Conservation (phyloP, 345 rosid species). For the Euphorbia peplus region DNA sequence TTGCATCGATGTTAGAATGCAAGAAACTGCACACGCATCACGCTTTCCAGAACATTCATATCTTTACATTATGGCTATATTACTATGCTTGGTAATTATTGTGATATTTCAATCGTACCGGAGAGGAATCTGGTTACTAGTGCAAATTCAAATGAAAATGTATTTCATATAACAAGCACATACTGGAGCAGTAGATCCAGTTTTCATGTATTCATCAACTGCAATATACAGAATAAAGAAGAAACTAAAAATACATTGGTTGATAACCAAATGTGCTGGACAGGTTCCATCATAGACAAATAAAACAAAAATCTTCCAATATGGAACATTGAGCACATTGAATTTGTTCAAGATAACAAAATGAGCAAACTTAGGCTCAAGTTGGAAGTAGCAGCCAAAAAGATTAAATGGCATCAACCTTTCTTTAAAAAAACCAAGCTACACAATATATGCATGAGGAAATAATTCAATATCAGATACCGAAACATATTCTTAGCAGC, state of each 20-base stretch:
- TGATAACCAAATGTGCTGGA: too few relatives aligned
- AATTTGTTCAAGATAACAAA: too few relatives aligned
- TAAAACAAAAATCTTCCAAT: too few relatives aligned
- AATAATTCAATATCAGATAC: background rate
- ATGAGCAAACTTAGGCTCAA: background rate
- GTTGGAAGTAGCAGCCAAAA: background rate
- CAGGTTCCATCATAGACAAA: too few relatives aligned
- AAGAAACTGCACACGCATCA: background rate
- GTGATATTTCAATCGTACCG: background rate
- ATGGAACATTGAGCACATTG: too few relatives aligned
- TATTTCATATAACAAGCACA: background rate
- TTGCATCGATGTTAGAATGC: constrained; percentile 13
- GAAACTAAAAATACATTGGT: background rate
- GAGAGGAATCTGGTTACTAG: background rate
- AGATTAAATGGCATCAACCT: background rate
- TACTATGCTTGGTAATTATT: background rate
- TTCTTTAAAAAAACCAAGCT: too few relatives aligned
- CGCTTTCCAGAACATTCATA: background rate
- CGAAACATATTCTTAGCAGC: background rate
- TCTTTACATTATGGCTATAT: background rate
- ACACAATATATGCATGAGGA: background rate
- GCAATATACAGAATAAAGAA: background rate
- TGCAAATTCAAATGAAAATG: background rate
- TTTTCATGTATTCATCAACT: background rate
- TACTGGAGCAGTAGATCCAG: background rate